phyloP scores from a whole-genome alignment of 441 rosid species.

The Arabidopsis lyrata region DNA sequence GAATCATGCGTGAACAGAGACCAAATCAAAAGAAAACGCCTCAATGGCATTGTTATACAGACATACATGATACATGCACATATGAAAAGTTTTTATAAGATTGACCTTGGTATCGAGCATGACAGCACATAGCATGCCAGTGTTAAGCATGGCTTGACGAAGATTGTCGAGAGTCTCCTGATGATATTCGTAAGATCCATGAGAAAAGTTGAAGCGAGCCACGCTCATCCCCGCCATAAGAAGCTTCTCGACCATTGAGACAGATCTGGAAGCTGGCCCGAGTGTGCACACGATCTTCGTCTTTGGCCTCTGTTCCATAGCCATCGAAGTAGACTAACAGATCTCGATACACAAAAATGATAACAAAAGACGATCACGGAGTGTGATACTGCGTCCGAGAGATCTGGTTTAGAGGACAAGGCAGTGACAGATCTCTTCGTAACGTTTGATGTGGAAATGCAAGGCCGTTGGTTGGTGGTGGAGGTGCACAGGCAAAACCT shows the following conservation, averaged over 20 bases:
- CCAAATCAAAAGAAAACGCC: background rate
- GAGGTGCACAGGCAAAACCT: background rate
- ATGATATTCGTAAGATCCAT: slow-evolving; percentile 88
- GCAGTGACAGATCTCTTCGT: background rate
- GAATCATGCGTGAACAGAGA: slow-evolving; percentile 25
- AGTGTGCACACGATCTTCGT: slow-evolving; percentile 95
- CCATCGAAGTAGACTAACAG: slow-evolving; percentile 4
- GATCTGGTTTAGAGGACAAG: background rate
- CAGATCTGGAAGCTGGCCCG: slow-evolving; percentile 87
- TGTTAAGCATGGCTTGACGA: slow-evolving; percentile 72
- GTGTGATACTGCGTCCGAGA: background rate
- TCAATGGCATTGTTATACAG: background rate
- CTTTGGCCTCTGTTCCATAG: slow-evolving; percentile 65
- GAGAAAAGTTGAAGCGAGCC: slow-evolving; percentile 94
- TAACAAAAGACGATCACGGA: background rate
- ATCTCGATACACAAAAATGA: background rate
- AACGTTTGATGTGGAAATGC: slow-evolving; percentile 5
- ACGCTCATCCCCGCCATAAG: slow-evolving; percentile 91
- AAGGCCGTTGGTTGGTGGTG: background rate
- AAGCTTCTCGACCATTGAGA: slow-evolving; percentile 75
- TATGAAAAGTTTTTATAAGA: background rate
- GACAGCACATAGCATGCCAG: slow-evolving; percentile 87
- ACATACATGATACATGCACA: background rate
- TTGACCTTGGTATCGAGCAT: slow-evolving; percentile 95
- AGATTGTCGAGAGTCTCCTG: slow-evolving; percentile 92